A percentile compares a stretch with the other conserved stretches of the same genome.
These are phyloP conservation scores for Sclerotinia trifoliorum DNA, from an alignment of 2,329 filamentous ascomycete genomes.

Conservation along the genomic window DNA sequence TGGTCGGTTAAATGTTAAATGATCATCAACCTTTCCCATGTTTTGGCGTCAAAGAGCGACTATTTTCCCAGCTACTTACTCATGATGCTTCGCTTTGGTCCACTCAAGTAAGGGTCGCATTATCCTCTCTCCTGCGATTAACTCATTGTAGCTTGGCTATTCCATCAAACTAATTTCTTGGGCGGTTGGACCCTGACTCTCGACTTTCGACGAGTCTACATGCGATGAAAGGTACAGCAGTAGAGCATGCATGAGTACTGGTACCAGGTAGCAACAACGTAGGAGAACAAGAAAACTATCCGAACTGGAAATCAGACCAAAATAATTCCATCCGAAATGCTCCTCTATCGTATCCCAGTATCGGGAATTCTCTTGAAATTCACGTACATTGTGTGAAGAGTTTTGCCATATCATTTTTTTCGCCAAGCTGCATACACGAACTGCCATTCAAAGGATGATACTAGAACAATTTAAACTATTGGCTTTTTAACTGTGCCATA, in stretches of 20 bases:
- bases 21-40: not conserved
- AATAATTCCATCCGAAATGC: not conserved
- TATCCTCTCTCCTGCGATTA: not conserved
- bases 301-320: not conserved
- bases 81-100: not conserved
- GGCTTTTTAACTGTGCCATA: no score
- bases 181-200: conserved; percentile 11
- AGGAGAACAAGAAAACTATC: conserved; percentile 3
- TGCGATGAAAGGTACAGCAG: conserved; percentile 7
- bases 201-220: conserved; percentile 2
- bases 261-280: not conserved
- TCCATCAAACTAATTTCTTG: not conserved
- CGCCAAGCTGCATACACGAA: conserved; percentile 6
- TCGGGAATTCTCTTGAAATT: not conserved
- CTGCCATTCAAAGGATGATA: not conserved
- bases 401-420: not conserved
- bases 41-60: not conserved
- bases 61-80: not conserved
- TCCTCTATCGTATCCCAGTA: not conserved
- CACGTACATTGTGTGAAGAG: not conserved
- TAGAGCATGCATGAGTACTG: not conserved
- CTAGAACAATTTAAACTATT: not conserved
- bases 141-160: not conserved
- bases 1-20: not conserved
- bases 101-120: not conserved